Percentiles rank a stretch among this genome's conserved stretches.
These are phyloP conservation scores for Aspergillus quadrilineatus DNA, from an alignment of 2,329 filamentous ascomycete genomes.

Conservation along the genomic window DNA sequence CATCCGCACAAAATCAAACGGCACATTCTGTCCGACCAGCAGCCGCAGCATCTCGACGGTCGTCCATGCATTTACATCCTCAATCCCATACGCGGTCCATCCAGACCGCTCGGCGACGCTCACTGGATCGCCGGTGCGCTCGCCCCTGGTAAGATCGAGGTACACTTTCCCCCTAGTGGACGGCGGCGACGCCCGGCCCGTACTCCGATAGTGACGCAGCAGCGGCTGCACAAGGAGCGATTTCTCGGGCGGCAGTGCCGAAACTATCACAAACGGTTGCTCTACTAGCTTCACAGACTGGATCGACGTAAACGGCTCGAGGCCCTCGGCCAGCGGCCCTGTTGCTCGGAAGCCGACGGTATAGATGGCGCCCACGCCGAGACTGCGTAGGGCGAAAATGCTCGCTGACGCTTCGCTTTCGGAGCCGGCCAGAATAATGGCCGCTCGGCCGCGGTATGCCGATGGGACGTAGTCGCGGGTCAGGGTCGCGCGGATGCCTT, in stretches of 20 bases:
- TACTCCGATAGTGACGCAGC: slow-evolving; percentile 65
- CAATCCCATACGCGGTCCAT: slow-evolving; percentile 75
- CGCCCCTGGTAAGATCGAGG: slow-evolving; percentile 70
- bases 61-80: slow-evolving; percentile 79
- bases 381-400: slow-evolving; percentile 74
- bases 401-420: slow-evolving; percentile 74
- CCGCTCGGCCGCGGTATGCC: slow-evolving; percentile 72
- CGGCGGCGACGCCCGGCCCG: slow-evolving; percentile 38
- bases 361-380: slow-evolving; percentile 76
- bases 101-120: slow-evolving; percentile 70
- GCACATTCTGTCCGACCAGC: slow-evolving; percentile 81
- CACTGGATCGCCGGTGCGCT: slow-evolving; percentile 67
- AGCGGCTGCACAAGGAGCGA: slow-evolving; percentile 75
- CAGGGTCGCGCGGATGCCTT: slow-evolving; percentile 77
- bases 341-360: slow-evolving; percentile 74
- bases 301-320: slow-evolving; percentile 65
- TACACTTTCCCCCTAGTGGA: slow-evolving; percentile 65
- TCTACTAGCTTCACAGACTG: slow-evolving; percentile 79
- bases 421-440: slow-evolving; percentile 70
- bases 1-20: slow-evolving; percentile 80
- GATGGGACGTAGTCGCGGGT: slow-evolving; percentile 80
- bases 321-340: slow-evolving; percentile 60
- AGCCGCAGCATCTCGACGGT: slow-evolving; percentile 77
- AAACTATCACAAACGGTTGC: slow-evolving; percentile 78
- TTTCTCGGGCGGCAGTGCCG: slow-evolving; percentile 74